These are phyloP conservation scores for Termitomyces sp. DNA, from an alignment of 768 basidiomycete species.

Conservation along the genomic window DNA sequence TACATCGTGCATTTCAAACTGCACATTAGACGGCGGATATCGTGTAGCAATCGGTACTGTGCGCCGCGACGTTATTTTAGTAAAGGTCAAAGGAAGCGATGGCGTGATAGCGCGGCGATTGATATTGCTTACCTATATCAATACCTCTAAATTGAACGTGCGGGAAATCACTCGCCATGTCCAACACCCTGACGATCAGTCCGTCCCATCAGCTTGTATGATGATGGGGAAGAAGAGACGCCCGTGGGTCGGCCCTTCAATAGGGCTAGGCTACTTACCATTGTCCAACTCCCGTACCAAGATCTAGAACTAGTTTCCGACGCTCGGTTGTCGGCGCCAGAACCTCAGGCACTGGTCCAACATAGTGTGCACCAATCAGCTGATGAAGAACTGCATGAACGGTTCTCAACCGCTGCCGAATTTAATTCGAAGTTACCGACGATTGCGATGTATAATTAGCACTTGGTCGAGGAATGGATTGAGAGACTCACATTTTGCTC, in stretches of 20 bases:
- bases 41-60: constrained; percentile 69
- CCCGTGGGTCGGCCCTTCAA: constrained; percentile 10
- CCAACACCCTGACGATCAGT: constrained; percentile 50
- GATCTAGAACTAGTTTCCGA: constrained; percentile 55
- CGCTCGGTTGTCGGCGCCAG: constrained; percentile 35
- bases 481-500: constrained; percentile 56
- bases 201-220: neutral
- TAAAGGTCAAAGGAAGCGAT: constrained; percentile 10
- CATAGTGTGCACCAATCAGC: constrained; percentile 50
- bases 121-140: constrained; percentile 59
- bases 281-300: constrained; percentile 71
- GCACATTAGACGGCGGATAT: constrained; percentile 53
- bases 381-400: constrained; percentile 43
- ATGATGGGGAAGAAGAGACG: constrained; percentile 3
- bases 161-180: constrained; percentile 66
- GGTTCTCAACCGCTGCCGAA: constrained; percentile 43
- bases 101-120: constrained; percentile 4
- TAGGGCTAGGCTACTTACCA: constrained; percentile 44
- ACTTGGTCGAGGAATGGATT: neutral
- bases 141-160: constrained; percentile 61
- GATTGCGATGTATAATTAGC: neutral
- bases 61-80: neutral
- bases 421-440: neutral
- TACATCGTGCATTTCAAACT: constrained; percentile 64
- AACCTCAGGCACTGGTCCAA: constrained; percentile 53